Conservation (phyloP, 2,329 filamentous ascomycete genomes). For the Arthrobotrys sinensis region DNA sequence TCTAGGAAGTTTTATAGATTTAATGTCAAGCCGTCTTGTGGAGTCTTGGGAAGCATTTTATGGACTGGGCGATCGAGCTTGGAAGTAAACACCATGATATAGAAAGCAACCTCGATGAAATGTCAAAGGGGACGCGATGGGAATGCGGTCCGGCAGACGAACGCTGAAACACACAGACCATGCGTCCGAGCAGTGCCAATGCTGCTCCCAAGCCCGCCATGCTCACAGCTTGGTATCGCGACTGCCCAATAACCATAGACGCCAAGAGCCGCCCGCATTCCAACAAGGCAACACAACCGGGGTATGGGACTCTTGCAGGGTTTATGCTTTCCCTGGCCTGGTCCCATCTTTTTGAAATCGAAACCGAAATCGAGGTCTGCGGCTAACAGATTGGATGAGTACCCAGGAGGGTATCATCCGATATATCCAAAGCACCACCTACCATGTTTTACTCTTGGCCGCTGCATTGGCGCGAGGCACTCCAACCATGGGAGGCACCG, state of each 20-base stretch:
- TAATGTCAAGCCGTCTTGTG: slow-evolving; percentile 23
- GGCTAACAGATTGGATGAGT: slow-evolving; percentile 10
- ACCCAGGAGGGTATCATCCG: slow-evolving; percentile 17
- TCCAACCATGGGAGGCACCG: slow-evolving; percentile 36
- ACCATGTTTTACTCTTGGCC: slow-evolving; percentile 54
- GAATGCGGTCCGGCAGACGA: slow-evolving; percentile 57
- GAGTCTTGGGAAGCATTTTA: slow-evolving; percentile 6
- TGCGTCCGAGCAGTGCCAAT: slow-evolving; percentile 47
- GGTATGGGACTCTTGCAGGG: neutral
- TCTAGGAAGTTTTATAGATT: slow-evolving; percentile 43
- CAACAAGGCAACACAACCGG: slow-evolving; percentile 41
- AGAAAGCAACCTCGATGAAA: neutral
- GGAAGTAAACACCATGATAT: neutral
- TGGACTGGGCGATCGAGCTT: slow-evolving; percentile 17
- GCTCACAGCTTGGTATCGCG: slow-evolving; percentile 24
- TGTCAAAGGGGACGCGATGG: slow-evolving; percentile 3
- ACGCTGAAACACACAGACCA: slow-evolving; percentile 55
- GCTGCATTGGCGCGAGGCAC: slow-evolving; percentile 27
- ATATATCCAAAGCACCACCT: slow-evolving; percentile 40
- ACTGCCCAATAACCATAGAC: slow-evolving; percentile 25
- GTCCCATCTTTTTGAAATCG: slow-evolving; percentile 27
- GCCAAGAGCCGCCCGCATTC: slow-evolving; percentile 40
- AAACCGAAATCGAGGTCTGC: slow-evolving; percentile 4
- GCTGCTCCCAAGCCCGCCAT: slow-evolving; percentile 43
- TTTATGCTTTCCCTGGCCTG: slow-evolving; percentile 15